Evolutionary conservation across 495 filamentous ascomycete genomes (phyloP).

Genomic region (Astrocystis sublimbata): DNA sequence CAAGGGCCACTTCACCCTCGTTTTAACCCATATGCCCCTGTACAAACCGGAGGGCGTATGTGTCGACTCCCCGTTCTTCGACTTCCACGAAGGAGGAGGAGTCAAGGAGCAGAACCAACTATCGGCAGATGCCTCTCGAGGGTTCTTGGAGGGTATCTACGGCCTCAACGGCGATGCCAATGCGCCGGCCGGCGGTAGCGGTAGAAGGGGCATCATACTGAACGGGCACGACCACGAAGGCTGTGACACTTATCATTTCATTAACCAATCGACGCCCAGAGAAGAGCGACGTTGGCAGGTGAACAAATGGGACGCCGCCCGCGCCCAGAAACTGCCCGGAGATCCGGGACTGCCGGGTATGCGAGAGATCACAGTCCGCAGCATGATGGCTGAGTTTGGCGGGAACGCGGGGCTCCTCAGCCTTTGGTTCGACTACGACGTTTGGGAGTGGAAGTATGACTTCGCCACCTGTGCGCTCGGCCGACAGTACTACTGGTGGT

Average conservation of each 20-base stretch:
- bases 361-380: slow-evolving; percentile 91
- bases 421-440: slow-evolving; percentile 77
- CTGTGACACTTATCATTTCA: slow-evolving; percentile 83
- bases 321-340: slow-evolving; percentile 31
- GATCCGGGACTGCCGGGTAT: slow-evolving; percentile 53
- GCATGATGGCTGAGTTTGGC: slow-evolving; percentile 95
- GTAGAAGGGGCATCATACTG: slow-evolving; percentile 68
- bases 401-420: slow-evolving; percentile 87
- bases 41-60: slow-evolving; percentile 83
- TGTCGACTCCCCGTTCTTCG: slow-evolving; percentile 78
- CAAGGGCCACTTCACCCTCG: slow-evolving; percentile 67
- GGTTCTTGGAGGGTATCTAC: slow-evolving; percentile 76
- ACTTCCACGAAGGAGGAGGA: slow-evolving; percentile 67
- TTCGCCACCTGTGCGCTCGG: slow-evolving; percentile 76
- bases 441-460: slow-evolving; percentile 77
- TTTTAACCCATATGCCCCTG: slow-evolving; percentile 90
- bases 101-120: slow-evolving; percentile 93
- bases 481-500: slow-evolving; percentile 93
- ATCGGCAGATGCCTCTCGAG: slow-evolving; percentile 61
- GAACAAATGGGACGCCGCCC: slow-evolving; percentile 41
- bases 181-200: slow-evolving; percentile 56
- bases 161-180: slow-evolving; percentile 65
- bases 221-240: slow-evolving; percentile 95
- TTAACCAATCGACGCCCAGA: slow-evolving; percentile 49
- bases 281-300: slow-evolving; percentile 50